phyloP scores from a whole-genome alignment of 2,329 filamentous ascomycete genomes.

The Stagonosporopsis vannaccii region DNA sequence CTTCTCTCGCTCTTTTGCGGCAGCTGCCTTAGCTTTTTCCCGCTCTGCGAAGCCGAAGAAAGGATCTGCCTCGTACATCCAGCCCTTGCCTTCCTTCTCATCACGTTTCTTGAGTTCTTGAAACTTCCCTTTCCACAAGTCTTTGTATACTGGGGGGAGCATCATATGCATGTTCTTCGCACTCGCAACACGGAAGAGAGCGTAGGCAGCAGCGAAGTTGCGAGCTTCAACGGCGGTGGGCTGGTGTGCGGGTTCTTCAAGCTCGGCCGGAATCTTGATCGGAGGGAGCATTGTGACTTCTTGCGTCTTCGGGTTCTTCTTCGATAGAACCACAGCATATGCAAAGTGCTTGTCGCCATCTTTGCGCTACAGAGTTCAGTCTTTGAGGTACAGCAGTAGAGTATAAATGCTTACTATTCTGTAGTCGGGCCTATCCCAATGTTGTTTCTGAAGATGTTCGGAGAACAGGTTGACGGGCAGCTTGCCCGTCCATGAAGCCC shows the following conservation, averaged over 20 bases:
- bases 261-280: slow-evolving; percentile 78
- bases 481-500: slow-evolving; percentile 96
- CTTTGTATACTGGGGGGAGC: slow-evolving; percentile 86
- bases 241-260: slow-evolving; percentile 77
- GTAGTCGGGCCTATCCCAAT: slow-evolving; percentile 94
- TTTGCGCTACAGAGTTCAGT: slow-evolving; percentile 60
- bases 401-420: slow-evolving; percentile 65
- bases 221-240: slow-evolving; percentile 87
- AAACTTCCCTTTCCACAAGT: slow-evolving; percentile 90
- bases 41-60: slow-evolving; percentile 82
- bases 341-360: slow-evolving; percentile 80
- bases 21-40: slow-evolving; percentile 76
- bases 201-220: slow-evolving; percentile 92
- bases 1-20: slow-evolving; percentile 82
- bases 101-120: slow-evolving; percentile 82
- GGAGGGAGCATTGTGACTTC: slow-evolving; percentile 78
- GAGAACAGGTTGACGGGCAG: slow-evolving; percentile 91
- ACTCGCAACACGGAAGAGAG: slow-evolving; percentile 87
- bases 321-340: slow-evolving; percentile 75
- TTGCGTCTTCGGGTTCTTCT: slow-evolving; percentile 80
- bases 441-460: slow-evolving; percentile 94
- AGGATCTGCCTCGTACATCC: slow-evolving; percentile 96
- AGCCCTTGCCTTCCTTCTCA: slow-evolving; percentile 75
- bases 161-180: slow-evolving; percentile 97
- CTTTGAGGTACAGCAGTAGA: not conserved